Evolutionary conservation across 441 rosid species (phyloP), one percentile per base, ranked within the genome.

Genomic region (Erysimum cheiri): DNA sequence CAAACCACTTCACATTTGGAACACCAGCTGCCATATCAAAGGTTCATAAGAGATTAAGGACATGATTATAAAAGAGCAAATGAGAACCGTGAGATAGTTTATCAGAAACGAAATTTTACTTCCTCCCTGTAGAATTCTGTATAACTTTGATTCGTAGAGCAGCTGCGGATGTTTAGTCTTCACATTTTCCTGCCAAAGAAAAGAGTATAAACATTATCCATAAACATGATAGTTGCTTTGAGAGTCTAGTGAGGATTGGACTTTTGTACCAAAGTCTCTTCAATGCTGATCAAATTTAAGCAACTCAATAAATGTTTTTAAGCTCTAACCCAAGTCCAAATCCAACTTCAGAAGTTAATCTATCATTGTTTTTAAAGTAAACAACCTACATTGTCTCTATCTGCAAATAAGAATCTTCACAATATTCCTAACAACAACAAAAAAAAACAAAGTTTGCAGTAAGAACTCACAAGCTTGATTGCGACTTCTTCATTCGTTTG

Each of bases 141-240:
- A 93, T 33, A 93, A 72, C 82, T 93, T 93, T 0, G 96, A 93
- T 73, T 94, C 99, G 60, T 92, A 92, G 12, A 92, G 85, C 82
- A 94, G 80, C 82, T 94, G 99, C 17, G 99, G 99, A 83, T 90
- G 98, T 80, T 92, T 94, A 3, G 99, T 92, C 79, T 92, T 92
- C 76, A 92, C 92, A 82, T 80, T 90, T 82, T 94, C 98, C 98
- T 94, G 86, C 53, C 52, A 67, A 11, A 44, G 0, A 14, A 50
- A 33, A 29, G 8, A 60, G 8, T 12, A 55, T 36, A 40, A 41
- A 40, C 56, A 59, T 50, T 57, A 39, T 59, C 46, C 47, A 15
- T 10, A 74, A 11, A 35, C 13, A 14, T 59, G 41, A 53, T 8
- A 50, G 1, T 61, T 29, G 3, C 50, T 15, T 32, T 3, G 6